These are phyloP conservation scores for Penium margaritaceum DNA, from an alignment of 139 green algal genomes.

Conservation along the genomic window DNA sequence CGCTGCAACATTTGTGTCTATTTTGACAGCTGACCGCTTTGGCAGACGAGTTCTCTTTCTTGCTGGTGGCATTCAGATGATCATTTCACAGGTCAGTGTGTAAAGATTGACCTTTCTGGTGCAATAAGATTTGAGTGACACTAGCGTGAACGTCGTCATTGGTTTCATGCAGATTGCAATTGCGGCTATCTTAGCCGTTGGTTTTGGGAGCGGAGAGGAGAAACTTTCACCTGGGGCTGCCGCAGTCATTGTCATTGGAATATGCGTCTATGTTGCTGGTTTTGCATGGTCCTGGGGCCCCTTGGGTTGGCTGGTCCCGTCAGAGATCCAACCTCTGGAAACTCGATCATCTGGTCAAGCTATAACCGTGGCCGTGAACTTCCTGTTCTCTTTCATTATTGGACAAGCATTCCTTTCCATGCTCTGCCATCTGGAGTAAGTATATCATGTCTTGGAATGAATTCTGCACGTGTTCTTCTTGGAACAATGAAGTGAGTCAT, in stretches of 20 bases:
- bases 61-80: conserved; percentile 60
- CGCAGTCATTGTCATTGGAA: conserved; percentile 55
- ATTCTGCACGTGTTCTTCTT: neutral
- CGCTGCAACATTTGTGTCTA: conserved; percentile 53
- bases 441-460: too few relatives aligned
- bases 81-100: conserved; percentile 49
- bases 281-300: conserved; percentile 69
- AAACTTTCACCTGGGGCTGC: conserved; percentile 32
- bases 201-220: conserved; percentile 18
- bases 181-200: conserved; percentile 30
- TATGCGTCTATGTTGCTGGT: conserved; percentile 67
- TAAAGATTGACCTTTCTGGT: too few relatives aligned
- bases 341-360: conserved; percentile 32
- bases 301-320: conserved; percentile 56
- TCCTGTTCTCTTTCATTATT: conserved; percentile 41
- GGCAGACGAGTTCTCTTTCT: conserved; percentile 57
- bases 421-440: conserved; percentile 32
- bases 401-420: conserved; percentile 43
- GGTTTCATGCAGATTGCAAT: conserved; percentile 11
- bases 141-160: too few relatives aligned
- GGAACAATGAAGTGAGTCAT: neutral
- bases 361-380: conserved; percentile 36
- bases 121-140: too few relatives aligned
- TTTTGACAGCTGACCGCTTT: conserved; percentile 55
- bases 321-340: conserved; percentile 44